phyloP scores from a whole-genome alignment of 768 basidiomycete species.

The Kwoniella mangroviensis region DNA sequence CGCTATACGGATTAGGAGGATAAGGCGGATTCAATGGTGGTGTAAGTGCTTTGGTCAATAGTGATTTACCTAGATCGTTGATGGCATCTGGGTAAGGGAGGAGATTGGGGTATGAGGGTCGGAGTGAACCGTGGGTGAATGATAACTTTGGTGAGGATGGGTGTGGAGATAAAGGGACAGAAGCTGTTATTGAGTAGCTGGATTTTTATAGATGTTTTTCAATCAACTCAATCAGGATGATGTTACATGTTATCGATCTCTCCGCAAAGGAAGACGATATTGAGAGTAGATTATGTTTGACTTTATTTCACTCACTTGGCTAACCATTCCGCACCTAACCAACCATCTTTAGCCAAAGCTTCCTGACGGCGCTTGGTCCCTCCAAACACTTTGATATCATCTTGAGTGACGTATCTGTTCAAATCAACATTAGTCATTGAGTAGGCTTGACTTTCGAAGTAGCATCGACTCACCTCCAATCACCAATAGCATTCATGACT shows the following conservation, averaged over 20 bases:
- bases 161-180: slow-evolving; percentile 62
- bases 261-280: no score
- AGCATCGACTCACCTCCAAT: slow-evolving; percentile 71
- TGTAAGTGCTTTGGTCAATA: slow-evolving; percentile 73
- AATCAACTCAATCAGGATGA: no score
- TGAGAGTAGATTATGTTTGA: no score
- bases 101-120: slow-evolving; percentile 69
- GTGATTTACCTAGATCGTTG: slow-evolving; percentile 72
- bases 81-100: slow-evolving; percentile 82
- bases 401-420: slow-evolving; percentile 76
- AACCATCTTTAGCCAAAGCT: slow-evolving; percentile 70
- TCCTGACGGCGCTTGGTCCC: slow-evolving; percentile 71
- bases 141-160: slow-evolving; percentile 64
- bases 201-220: neutral
- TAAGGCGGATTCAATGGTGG: slow-evolving; percentile 76
- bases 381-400: slow-evolving; percentile 83
- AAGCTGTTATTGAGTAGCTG: slow-evolving; percentile 52
- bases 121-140: slow-evolving; percentile 92
- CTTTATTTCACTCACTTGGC: slow-evolving; percentile 61
- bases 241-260: no score
- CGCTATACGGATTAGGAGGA: slow-evolving; percentile 70
- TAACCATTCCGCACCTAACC: slow-evolving; percentile 80
- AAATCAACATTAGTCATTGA: neutral
- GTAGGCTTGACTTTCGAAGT: neutral
- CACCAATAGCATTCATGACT: slow-evolving; percentile 86